Evolutionary conservation across 108 stramenopile genomes (phyloP).

Genomic region (Nitzschia sp.): DNA sequence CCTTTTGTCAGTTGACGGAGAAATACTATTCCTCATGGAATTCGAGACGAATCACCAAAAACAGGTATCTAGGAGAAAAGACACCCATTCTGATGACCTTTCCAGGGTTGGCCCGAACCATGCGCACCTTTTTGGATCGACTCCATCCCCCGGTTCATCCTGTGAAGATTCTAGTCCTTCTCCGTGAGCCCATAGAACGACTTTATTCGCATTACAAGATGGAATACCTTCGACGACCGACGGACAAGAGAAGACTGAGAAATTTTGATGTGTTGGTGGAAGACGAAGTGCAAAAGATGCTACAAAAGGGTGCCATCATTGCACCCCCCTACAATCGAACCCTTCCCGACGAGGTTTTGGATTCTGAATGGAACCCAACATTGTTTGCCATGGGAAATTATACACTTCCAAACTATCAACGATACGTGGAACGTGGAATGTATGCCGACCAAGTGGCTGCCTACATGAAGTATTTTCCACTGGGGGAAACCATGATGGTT

Average conservation of each 20-base stretch:
- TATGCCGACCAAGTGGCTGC: slow-evolving; percentile 16
- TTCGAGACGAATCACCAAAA: background rate
- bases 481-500: slow-evolving; percentile 3
- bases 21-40: background rate
- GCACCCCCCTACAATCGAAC: background rate
- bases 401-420: background rate
- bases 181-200: slow-evolving; percentile 80
- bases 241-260: background rate
- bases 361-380: background rate
- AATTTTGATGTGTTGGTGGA: background rate
- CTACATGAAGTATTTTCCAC: slow-evolving; percentile 21
- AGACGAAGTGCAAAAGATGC: background rate
- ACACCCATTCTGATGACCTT: slow-evolving; percentile 55
- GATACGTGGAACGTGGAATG: slow-evolving; percentile 18
- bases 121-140: slow-evolving; percentile 7
- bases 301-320: background rate
- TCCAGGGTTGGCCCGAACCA: background rate
- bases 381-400: background rate
- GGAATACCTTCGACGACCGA: slow-evolving; percentile 24
- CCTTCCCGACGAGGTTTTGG: background rate
- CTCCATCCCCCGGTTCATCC: background rate
- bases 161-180: slow-evolving; percentile 67
- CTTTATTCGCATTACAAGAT: slow-evolving; percentile 87
- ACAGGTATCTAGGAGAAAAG: slow-evolving; percentile 58
- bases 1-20: no score